Percentiles rank a stretch among this genome's conserved stretches.
Conservation (phyloP, 108 stramenopile genomes). For the Craspedostauros australis region DNA sequence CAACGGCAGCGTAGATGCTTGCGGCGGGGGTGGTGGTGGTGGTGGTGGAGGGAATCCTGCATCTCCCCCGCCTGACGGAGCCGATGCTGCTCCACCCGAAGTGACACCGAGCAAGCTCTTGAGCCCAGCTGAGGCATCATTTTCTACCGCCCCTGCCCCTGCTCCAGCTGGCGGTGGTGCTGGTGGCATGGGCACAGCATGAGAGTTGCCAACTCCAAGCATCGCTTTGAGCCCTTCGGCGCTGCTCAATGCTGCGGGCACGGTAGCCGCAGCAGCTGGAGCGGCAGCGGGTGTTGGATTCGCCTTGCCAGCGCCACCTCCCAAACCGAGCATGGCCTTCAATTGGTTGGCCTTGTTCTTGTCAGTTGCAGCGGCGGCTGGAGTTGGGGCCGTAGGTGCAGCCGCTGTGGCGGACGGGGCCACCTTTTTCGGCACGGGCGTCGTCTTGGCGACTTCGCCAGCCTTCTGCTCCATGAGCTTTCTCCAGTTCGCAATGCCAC, state of each 20-base stretch:
- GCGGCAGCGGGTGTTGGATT: conserved; percentile 4
- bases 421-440: no score
- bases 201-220: conserved; percentile 36
- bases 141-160: no score
- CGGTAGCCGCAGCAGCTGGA: neutral
- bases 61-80: neutral
- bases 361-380: conserved; percentile 3
- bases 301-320: no score
- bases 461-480: conserved; percentile 19
- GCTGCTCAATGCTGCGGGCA: conserved; percentile 11
- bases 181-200: neutral
- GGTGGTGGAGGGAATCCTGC: conserved; percentile 3
- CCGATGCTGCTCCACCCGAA: no score
- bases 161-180: conserved; percentile 1
- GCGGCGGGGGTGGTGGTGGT: neutral
- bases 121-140: conserved; percentile 21
- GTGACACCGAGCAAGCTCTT: conserved; percentile 30
- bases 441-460: no score
- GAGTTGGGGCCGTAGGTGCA: conserved; percentile 1
- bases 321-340: conserved; percentile 40
- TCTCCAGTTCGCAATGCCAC: conserved; percentile 54
- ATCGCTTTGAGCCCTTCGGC: conserved; percentile 51
- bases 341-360: conserved; percentile 16
- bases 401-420: neutral
- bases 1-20: neutral